Percentiles rank a stretch among this genome's conserved stretches.
These are phyloP conservation scores for Backusella tuberculispora DNA, from an alignment of 192 early-diverging fungal species.

Conservation along the genomic window DNA sequence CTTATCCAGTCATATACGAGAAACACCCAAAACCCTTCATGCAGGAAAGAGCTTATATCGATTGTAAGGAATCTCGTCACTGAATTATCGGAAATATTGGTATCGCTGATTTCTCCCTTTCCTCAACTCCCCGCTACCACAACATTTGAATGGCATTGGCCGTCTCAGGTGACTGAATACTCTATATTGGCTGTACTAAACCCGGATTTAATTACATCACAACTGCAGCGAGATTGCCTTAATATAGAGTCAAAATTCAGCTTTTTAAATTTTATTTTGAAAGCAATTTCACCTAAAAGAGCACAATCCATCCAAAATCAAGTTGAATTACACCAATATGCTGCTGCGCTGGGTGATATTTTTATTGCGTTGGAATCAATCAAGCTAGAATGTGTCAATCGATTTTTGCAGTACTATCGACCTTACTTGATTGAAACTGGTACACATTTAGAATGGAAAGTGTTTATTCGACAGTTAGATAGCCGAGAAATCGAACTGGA, in stretches of 20 bases:
- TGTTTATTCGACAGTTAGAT: slow-evolving; percentile 37
- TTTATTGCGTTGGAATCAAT: slow-evolving; percentile 74
- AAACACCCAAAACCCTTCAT: not conserved
- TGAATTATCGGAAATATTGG: slow-evolving; percentile 63
- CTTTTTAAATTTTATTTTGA: not conserved
- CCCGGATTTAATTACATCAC: slow-evolving; percentile 56
- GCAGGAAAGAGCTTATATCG: slow-evolving; percentile 53
- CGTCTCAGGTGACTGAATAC: slow-evolving; percentile 31
- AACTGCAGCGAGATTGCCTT: slow-evolving; percentile 71
- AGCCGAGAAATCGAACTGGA: slow-evolving; percentile 30
- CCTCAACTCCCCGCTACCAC: not conserved
- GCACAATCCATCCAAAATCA: not conserved
- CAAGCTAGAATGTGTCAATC: slow-evolving; percentile 50
- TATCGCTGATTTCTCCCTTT: slow-evolving; percentile 4
- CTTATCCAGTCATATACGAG: slow-evolving; percentile 46
- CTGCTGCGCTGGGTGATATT: slow-evolving; percentile 64
- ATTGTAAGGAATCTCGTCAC: slow-evolving; percentile 75
- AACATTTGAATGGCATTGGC: slow-evolving; percentile 26
- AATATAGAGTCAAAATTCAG: slow-evolving; percentile 44
- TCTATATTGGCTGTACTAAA: slow-evolving; percentile 55
- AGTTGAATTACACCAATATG: slow-evolving; percentile 44
- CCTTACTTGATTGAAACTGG: slow-evolving; percentile 47
- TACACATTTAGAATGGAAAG: slow-evolving; percentile 44
- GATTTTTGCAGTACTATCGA: slow-evolving; percentile 38
- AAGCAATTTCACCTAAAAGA: slow-evolving; percentile 2